These are phyloP conservation scores for Barnettozyma vustinii DNA, from an alignment of 805 yeast species.

Conservation along the genomic window DNA sequence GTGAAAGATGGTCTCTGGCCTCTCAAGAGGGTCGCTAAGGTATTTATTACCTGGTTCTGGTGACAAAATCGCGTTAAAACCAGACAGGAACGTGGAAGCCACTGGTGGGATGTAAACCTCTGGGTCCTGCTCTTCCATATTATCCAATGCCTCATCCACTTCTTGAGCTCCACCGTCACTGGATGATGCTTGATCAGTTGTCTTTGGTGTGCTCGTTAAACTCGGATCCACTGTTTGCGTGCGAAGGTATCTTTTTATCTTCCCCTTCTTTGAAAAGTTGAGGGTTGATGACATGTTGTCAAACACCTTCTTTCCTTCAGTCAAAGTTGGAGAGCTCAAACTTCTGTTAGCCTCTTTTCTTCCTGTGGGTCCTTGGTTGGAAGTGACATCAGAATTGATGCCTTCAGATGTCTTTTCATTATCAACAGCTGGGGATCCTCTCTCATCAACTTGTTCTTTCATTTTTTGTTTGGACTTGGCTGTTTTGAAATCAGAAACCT, in stretches of 20 bases:
- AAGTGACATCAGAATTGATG: not conserved
- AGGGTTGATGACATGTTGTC: not conserved
- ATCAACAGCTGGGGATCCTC: conserved; percentile 11
- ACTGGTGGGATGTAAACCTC: conserved; percentile 51
- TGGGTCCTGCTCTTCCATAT: conserved; percentile 12
- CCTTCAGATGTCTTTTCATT: conserved; percentile 12
- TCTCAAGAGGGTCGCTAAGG: conserved; percentile 57
- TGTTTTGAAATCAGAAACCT: conserved; percentile 33
- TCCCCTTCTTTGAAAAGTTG: conserved; percentile 4
- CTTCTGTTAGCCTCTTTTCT: not conserved
- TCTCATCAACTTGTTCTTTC: not conserved
- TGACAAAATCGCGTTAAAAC: conserved; percentile 70
- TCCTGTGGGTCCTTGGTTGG: not conserved
- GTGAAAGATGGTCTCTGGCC: conserved; percentile 71
- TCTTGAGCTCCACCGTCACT: not conserved
- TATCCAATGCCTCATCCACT: conserved; percentile 4
- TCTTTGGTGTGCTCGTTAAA: not conserved
- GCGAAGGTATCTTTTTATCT: conserved; percentile 16
- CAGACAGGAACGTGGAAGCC: conserved; percentile 74
- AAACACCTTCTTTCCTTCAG: not conserved
- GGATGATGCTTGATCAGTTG: not conserved
- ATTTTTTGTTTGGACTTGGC: conserved; percentile 5
- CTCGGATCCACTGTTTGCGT: conserved; percentile 20
- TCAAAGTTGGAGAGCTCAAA: not conserved
- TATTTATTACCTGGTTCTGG: conserved; percentile 71